phyloP scores from a whole-genome alignment of 805 yeast species.

The Candida saitoana region DNA sequence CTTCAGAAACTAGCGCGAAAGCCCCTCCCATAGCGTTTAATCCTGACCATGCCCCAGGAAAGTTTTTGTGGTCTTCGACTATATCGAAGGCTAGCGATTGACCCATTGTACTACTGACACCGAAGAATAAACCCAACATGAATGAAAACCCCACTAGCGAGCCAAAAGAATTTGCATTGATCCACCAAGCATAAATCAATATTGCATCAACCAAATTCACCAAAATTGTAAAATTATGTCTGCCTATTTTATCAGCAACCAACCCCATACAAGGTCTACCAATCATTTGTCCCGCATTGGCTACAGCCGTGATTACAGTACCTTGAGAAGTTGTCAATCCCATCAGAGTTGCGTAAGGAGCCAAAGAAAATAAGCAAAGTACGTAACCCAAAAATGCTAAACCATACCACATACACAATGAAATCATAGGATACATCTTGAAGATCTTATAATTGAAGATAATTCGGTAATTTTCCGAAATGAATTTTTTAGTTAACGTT shows the following conservation, averaged over 20 bases:
- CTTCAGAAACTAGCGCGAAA: constrained; percentile 44
- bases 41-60: constrained; percentile 37
- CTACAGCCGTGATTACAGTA: constrained; percentile 28
- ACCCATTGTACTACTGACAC: constrained; percentile 24
- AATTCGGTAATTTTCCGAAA: constrained; percentile 21
- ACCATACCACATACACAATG: constrained; percentile 32
- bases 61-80: constrained; percentile 13
- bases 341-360: constrained; percentile 36
- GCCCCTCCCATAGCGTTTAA: constrained; percentile 26
- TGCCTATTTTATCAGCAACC: constrained; percentile 45
- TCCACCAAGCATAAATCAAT: constrained; percentile 35
- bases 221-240: constrained; percentile 31
- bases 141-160: constrained; percentile 27
- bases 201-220: constrained; percentile 22
- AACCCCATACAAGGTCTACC: constrained; percentile 51
- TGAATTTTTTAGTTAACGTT: constrained; percentile 17
- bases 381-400: constrained; percentile 35
- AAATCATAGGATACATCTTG: constrained; percentile 17
- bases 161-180: constrained; percentile 30
- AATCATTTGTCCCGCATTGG: constrained; percentile 42
- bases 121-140: constrained; percentile 28
- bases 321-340: constrained; percentile 41
- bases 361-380: constrained; percentile 32
- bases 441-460: constrained; percentile 34
- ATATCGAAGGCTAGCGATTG: constrained; percentile 25